Base-by-base conservation (phyloP, 306 rosid genomes). In the Canavalia ensiformis region DNA sequence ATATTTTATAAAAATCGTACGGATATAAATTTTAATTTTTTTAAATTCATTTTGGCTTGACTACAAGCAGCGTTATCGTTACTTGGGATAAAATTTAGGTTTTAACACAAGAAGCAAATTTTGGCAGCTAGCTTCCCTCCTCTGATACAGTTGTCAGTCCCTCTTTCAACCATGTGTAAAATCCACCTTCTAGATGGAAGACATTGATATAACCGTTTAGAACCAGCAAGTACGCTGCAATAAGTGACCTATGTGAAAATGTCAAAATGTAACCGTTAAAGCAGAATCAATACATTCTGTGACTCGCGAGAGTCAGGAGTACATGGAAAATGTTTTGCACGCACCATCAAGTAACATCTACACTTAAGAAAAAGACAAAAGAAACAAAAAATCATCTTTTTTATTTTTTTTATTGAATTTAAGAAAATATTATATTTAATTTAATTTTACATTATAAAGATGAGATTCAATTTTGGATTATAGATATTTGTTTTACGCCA, bases 171-270 rank as follows among this genome's bases (percentile, higher is more conserved):
- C 97, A 93, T 10, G 73, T 1, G 37, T 90, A 91, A 44, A 93
- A 91, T 39, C 97, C 97, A 8, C 96, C 97, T 83, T 93, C 94
- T 65, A 93, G 82, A 85, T 93, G 92, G 91, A 85, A 93, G 56
- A 93, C 94, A 71, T 93, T 91, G 84, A 84, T 81, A 50, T 84
- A 93, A 41, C 97, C 97, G 6, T 93, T 88, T 63, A 91, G 96
- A 57, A 88, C 94, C 44, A 93, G 89, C 90, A 93, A 62, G 86
- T 93, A 93, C 63, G 97, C 97, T 9, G 97, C 97, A 75, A 93
- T 93, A 58, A 93, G 60, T 4, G 97, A 93, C 74, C 97, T 93
- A 90, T 70, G 33, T 18, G 25, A 4, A 79, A 42, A 59, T 12
- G 5, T 78, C 55, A 28, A 10, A 51, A 72, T 39, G 55, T 54